Conservation (phyloP, 108 stramenopile species). For the Nitzschia inconspicua region DNA sequence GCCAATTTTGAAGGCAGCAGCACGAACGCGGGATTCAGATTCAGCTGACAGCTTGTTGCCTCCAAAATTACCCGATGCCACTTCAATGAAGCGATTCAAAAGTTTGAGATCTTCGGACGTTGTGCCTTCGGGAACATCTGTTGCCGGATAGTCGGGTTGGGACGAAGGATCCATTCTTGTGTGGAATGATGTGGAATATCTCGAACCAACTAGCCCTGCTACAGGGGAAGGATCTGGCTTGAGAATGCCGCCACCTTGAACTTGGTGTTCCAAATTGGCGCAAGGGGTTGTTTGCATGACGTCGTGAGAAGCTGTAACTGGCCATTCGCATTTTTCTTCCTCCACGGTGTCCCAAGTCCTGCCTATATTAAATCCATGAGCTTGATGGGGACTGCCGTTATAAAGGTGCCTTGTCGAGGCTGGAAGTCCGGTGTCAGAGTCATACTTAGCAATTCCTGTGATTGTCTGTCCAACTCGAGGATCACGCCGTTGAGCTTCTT, state of each 20-base stretch:
- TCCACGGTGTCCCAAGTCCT: too few species aligned
- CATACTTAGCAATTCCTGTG: neutral
- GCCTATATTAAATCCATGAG: too few species aligned
- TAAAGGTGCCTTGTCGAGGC: slow-evolving; percentile 10
- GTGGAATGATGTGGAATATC: too few species aligned
- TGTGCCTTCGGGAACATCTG: slow-evolving; percentile 31
- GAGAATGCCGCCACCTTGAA: too few species aligned
- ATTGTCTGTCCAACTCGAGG: neutral
- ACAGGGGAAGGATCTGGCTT: too few species aligned
- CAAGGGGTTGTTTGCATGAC: too few species aligned
- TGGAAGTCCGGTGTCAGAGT: slow-evolving; percentile 14
- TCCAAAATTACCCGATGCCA: slow-evolving; percentile 22
- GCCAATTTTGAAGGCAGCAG: slow-evolving; percentile 33
- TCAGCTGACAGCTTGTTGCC: slow-evolving; percentile 26
- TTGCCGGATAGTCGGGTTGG: neutral
- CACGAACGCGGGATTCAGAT: slow-evolving; percentile 26
- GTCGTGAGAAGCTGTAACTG: too few species aligned
- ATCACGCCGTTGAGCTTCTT: neutral
- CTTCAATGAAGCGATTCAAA: slow-evolving; percentile 34
- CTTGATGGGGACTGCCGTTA: too few species aligned
- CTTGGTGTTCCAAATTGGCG: too few species aligned
- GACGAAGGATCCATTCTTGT: too few species aligned
- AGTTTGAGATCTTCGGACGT: slow-evolving; percentile 27
- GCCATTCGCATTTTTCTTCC: too few species aligned
- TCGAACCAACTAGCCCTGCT: too few species aligned